Conservation (phyloP, 2,329 filamentous ascomycete species). For the Colletotrichum tropicale region DNA sequence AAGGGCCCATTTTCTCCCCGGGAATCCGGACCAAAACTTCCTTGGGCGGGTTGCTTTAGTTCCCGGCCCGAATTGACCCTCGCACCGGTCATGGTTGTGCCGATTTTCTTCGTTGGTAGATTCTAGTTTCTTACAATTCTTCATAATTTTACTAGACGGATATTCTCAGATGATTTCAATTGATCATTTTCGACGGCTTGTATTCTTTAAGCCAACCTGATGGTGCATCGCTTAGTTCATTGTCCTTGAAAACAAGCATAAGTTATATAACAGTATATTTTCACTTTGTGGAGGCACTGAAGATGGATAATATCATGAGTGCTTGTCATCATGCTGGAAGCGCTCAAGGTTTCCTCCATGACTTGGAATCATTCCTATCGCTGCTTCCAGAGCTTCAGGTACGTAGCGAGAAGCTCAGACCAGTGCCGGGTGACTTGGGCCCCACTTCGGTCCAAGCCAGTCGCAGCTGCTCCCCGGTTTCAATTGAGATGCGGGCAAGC, state of each 20-base stretch:
- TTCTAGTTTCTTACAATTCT: neutral
- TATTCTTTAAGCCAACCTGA: neutral
- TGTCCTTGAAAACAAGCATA: neutral
- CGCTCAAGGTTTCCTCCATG: neutral
- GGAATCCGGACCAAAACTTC: slow-evolving; percentile 19
- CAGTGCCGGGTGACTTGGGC: neutral
- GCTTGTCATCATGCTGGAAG: neutral
- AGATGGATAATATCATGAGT: neutral
- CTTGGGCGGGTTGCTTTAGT: neutral
- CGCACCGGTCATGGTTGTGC: neutral
- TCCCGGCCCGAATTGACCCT: neutral
- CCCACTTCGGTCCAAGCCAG: neutral
- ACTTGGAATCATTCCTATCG: neutral
- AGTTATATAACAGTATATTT: neutral
- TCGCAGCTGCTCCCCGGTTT: neutral
- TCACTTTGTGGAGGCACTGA: neutral
- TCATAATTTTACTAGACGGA: neutral
- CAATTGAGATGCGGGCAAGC: neutral
- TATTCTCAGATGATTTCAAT: neutral
- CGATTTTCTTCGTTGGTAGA: neutral
- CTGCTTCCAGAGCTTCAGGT: neutral
- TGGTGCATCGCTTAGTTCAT: neutral
- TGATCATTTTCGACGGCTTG: neutral
- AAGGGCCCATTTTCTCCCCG: neutral
- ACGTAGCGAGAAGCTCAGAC: neutral